Evolutionary conservation across 176 grass and related monocot species (phyloP), one percentile per base, ranked within the genome.

Genomic region (Juncus effusus): DNA sequence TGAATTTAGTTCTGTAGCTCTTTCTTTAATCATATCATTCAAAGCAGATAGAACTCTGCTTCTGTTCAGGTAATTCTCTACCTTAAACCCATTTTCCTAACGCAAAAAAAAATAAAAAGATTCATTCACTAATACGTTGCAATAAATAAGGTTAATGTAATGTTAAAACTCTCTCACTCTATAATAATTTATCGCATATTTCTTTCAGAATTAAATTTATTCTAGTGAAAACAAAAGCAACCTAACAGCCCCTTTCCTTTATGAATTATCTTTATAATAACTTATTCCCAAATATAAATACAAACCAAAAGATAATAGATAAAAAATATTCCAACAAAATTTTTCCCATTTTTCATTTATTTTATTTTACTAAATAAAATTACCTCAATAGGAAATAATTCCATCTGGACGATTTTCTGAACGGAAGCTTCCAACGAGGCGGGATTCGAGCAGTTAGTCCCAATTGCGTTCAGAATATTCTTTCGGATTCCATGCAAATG

Each of bases 311-410:
- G 19, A 1, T 28, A 28, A 28, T 28, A 28, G 19, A 28, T 28
- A 28, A 28, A 28, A 28, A 28, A 28, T 28, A 47, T 47, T 9
- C 9, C 44, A 9, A 47, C 44, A 47, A 9, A 9, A 47, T 47
- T 47, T 6, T 6, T 47, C 9, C 9, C 44, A 47, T 47, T 47
- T 47, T 47, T 47, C 9, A 5, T 47, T 47, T 47, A 16, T 35
- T 42, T n/a, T 71, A 71, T 54, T 67, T 51, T 28, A 72, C 28
- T 13, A 51, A 9, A 63, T 73, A 53, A 78, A 65, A 59, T 74
- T 77, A 96, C 93, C 93, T 96, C 87, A 79, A 87, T 70, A 60
- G 87, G 85, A 71, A 85, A 96, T 62, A 96, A 62, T 79, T 91
- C 93, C 69, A 85, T 79, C 78, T 86, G 82, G 3, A 96, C 84